Base-by-base conservation (phyloP, 2,329 filamentous ascomycete species). In the Trichophyton simii region DNA sequence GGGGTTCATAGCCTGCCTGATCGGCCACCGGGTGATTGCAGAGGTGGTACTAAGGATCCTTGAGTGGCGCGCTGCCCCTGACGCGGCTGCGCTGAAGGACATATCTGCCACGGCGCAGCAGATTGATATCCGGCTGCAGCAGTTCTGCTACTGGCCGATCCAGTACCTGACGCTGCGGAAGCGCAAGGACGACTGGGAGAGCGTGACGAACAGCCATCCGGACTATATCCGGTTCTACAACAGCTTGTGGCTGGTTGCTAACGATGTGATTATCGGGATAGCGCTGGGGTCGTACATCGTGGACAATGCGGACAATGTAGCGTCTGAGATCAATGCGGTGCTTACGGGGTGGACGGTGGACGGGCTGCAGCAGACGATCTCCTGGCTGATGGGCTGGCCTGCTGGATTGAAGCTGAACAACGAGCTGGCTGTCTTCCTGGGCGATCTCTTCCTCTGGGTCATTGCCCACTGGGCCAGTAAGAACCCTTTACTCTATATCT, bases 201-300 rank as follows among this genome's bases (percentile, higher is more conserved):
- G 92, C 72, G 88, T 97, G 61, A 96, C 91, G 0, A 94, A 87
- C 57, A 96, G 87, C 68, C 92, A 99, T 73, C 90, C 92, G 0
- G 94, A 99, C 73, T 99, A 99, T 72, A 99, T 99, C 66, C 87
- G 94, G 15, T 99, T 99, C 75, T 99, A 97, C 77, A 99, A 99
- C 73, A 96, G 91, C 69, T 79, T 99, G 3, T 99, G 94, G 94
- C 87, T 99, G 7, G 94, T 99, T 22, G 91, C 91, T 34, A 99
- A 99, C 76, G 94, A 99, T 76, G 88, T 99, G 55, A 99, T 99
- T 66, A 97, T 99, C 63, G 95, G 94, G 28, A 96, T 99, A 66
- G 94, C 94, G 1, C 77, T 99, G 6, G 95, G 94, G 0, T 95
- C 91, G 0, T 99, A 96, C 72, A 95, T 99, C 64, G 92, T 97